Conservation (phyloP, 2,329 filamentous ascomycete genomes). For the Xylariales sp. region DNA sequence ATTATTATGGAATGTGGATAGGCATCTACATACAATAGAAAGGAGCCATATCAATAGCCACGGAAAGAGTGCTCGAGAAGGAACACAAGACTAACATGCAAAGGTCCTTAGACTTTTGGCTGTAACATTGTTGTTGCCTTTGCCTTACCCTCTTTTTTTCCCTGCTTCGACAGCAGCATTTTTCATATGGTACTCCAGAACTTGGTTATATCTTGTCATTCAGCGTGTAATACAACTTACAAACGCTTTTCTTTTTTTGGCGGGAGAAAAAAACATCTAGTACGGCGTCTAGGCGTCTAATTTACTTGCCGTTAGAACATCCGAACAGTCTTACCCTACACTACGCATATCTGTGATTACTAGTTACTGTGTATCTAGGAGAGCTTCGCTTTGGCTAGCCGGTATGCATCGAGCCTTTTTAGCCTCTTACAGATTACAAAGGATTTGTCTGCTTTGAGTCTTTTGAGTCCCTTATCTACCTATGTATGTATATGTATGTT, state of each 20-base stretch:
- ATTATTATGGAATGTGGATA: slow-evolving; percentile 9
- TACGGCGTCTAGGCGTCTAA: background rate
- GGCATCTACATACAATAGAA: slow-evolving; percentile 25
- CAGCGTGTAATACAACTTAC: slow-evolving; percentile 24
- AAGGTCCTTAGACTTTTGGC: slow-evolving; percentile 1
- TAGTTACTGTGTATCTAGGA: background rate
- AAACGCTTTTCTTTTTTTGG: background rate
- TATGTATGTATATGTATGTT: slow-evolving; percentile 1
- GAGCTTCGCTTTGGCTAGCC: slow-evolving; percentile 6
- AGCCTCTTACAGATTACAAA: slow-evolving; percentile 2
- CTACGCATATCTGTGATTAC: background rate
- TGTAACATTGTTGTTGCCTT: background rate
- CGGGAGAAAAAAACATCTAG: background rate
- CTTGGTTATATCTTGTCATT: slow-evolving; percentile 15
- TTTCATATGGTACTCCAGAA: slow-evolving; percentile 4
- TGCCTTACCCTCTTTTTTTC: background rate
- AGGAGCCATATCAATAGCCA: background rate
- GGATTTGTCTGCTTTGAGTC: slow-evolving; percentile 9
- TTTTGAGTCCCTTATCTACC: slow-evolving; percentile 17
- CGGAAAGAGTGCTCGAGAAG: background rate
- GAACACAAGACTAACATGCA: background rate
- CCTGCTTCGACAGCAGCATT: background rate
- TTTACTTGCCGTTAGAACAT: background rate
- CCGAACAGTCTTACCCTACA: background rate
- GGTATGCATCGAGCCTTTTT: slow-evolving; percentile 12